Percentiles rank a stretch among this genome's conserved stretches.
These are phyloP conservation scores for Boletus coccyginus DNA, from an alignment of 768 basidiomycete species.

Conservation along the genomic window DNA sequence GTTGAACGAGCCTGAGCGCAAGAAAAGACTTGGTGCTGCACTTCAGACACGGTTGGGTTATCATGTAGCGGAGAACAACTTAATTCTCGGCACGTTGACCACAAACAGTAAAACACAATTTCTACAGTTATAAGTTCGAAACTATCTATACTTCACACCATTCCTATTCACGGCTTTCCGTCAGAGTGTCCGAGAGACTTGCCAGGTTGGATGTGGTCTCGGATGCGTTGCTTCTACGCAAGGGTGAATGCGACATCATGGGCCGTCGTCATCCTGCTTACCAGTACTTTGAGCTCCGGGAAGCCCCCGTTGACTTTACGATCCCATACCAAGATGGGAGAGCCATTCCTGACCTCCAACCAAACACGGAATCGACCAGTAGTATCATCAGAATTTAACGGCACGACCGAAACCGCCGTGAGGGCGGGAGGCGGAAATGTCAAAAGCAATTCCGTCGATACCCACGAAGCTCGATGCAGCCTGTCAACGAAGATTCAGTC, in stretches of 20 bases:
- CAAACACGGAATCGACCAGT: constrained; percentile 91
- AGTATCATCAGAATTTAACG: constrained; percentile 76
- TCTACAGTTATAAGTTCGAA: constrained; percentile 2
- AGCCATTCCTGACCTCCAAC: constrained; percentile 46
- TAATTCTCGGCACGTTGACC: background rate
- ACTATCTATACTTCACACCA: background rate
- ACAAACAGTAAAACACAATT: constrained; percentile 2
- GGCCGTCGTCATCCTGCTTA: constrained; percentile 35
- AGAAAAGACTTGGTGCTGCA: constrained; percentile 14
- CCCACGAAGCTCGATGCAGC: constrained; percentile 92
- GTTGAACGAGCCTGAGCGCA: constrained; percentile 22
- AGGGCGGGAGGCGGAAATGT: constrained; percentile 85
- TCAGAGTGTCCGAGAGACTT: constrained; percentile 90
- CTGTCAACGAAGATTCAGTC: constrained; percentile 36
- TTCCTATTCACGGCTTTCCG: constrained; percentile 35
- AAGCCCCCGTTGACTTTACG: constrained; percentile 89
- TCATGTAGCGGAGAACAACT: constrained; percentile 22
- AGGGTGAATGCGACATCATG: constrained; percentile 4
- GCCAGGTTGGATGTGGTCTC: constrained; percentile 79
- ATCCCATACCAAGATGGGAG: constrained; percentile 73
- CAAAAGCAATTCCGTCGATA: constrained; percentile 87
- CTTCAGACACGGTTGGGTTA: constrained; percentile 3
- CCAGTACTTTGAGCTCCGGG: constrained; percentile 84
- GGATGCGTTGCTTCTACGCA: constrained; percentile 80
- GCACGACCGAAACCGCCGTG: constrained; percentile 65